Evolutionary conservation across 2,329 filamentous ascomycete genomes (phyloP).

Genomic region (Parastagonospora avenae): DNA sequence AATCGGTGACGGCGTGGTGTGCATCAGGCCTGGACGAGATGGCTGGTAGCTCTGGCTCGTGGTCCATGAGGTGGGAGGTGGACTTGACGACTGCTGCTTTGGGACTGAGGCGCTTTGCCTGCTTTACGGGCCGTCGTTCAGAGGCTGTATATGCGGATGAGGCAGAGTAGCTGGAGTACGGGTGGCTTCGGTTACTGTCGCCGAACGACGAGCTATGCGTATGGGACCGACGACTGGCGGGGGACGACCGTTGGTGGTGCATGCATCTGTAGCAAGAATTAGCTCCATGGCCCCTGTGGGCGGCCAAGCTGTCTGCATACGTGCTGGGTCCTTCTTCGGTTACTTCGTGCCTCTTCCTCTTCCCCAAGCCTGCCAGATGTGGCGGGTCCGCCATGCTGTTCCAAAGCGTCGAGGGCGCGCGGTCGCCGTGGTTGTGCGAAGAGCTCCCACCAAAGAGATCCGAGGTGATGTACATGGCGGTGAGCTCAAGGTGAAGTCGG

Average conservation of each 20-base stretch:
- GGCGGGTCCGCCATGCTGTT: constrained; percentile 28
- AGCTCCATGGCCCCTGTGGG: background rate
- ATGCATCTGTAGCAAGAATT: constrained; percentile 4
- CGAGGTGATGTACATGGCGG: constrained; percentile 45
- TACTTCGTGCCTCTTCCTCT: constrained; percentile 33
- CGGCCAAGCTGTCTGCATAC: constrained; percentile 6
- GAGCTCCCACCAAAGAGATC: constrained; percentile 37
- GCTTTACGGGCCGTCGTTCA: constrained; percentile 39
- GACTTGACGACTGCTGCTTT: constrained; percentile 32
- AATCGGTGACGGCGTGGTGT: constrained; percentile 19
- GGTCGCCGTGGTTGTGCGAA: constrained; percentile 12
- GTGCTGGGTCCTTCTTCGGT: constrained; percentile 14
- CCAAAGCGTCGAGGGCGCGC: constrained; percentile 12
- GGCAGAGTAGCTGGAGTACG: constrained; percentile 10
- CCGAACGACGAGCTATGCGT: constrained; percentile 15
- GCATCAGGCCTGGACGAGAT: constrained; percentile 2
- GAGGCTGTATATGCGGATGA: constrained; percentile 10
- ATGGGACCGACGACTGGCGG: constrained; percentile 18
- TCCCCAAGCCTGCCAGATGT: constrained; percentile 28
- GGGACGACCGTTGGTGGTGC: constrained; percentile 17
- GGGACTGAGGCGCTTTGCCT: constrained; percentile 30
- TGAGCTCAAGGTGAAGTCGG: constrained; percentile 15
- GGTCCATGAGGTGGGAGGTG: constrained; percentile 42
- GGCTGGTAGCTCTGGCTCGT: constrained; percentile 22
- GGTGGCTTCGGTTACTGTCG: constrained; percentile 19